A percentile compares a stretch with the other conserved stretches of the same genome.
Evolutionary conservation across 768 basidiomycete species (phyloP).

Genomic region (Suillus variegatus): DNA sequence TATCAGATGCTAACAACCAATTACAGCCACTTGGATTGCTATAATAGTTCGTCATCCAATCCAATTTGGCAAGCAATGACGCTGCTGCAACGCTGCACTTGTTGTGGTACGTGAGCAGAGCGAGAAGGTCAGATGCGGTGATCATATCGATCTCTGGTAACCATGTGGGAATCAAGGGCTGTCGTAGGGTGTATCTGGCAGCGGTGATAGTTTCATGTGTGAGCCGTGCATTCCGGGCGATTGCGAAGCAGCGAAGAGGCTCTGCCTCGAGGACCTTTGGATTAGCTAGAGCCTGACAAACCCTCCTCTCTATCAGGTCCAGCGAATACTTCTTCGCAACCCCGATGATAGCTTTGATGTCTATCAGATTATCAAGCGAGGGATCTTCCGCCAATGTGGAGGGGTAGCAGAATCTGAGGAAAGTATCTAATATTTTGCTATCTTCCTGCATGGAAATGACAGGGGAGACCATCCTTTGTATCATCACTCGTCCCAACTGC

Average conservation of each 20-base stretch:
- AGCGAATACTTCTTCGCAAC: conserved; percentile 45
- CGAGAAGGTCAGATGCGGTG: conserved; percentile 20
- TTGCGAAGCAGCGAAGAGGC: conserved; percentile 28
- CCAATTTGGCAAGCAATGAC: background rate
- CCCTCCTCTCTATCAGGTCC: conserved; percentile 31
- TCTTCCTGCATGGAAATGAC: conserved; percentile 14
- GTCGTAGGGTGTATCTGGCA: conserved; percentile 23
- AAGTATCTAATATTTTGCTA: conserved; percentile 13
- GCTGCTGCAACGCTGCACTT: conserved; percentile 4
- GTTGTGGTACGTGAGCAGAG: conserved; percentile 15
- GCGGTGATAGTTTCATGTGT: conserved; percentile 22
- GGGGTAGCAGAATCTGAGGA: conserved; percentile 20
- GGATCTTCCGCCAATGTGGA: conserved; percentile 6
- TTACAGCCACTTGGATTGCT: too few species aligned
- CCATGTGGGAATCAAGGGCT: conserved; percentile 19
- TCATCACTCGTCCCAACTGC: background rate
- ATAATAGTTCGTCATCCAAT: conserved; percentile 6
- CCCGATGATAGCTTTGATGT: conserved; percentile 22
- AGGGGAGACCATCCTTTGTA: conserved; percentile 1
- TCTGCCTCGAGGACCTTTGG: conserved; percentile 15
- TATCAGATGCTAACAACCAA: too few species aligned
- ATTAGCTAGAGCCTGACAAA: conserved; percentile 17
- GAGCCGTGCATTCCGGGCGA: conserved; percentile 25
- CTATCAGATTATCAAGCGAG: background rate
- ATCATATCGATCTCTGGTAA: conserved; percentile 23